Evolutionary conservation across 129 eudicot species (phyloP), one percentile per base, ranked within the genome.

Genomic region (Saposhnikovia divaricata): DNA sequence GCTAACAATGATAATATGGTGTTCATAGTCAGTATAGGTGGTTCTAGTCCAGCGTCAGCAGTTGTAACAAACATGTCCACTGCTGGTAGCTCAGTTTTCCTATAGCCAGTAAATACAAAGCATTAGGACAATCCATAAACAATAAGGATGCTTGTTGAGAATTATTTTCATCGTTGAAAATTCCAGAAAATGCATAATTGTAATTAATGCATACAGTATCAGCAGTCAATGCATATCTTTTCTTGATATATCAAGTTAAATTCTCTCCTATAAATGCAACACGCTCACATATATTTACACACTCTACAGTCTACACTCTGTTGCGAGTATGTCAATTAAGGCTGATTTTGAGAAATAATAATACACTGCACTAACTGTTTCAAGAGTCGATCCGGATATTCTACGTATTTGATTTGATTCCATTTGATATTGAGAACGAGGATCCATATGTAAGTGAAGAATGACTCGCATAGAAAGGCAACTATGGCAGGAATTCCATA

Each of bases 1-100:
- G 91, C 91, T 77, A 88, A 77, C 75, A 85, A 66, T 1, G 91
- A 88, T 74, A 88, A 76, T n/a, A 88, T 84, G 0, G 91, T 88
- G 78, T 88, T 88, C 87, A 88, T 81, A 28, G 89, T 81, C 51
- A 88, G 70, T 70, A 88, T 83, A 12, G 83, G 77, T 11, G 89
- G 89, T 81, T 88, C 91, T 16, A 85, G 77, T 44, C 73, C 43
- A 4, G 87, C 81, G 44, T 85, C 89, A 0, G 91, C 87, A 1
- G 91, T 88, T 19, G 91, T 88, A 44, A 88, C 89, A 77, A 82
- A 82, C 44, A 82, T 82, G 81, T 82, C 85, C 78, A 82, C 85
- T 0, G 81, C 78, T 28, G 85, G 85, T 25, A 82, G 81, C 80
- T 81, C 80, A 34, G 68, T 31, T 25, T 40, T 27, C 84, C 84